These are phyloP conservation scores for Allium cepa DNA, from an alignment of 106 monocot genomes.

Conservation along the genomic window DNA sequence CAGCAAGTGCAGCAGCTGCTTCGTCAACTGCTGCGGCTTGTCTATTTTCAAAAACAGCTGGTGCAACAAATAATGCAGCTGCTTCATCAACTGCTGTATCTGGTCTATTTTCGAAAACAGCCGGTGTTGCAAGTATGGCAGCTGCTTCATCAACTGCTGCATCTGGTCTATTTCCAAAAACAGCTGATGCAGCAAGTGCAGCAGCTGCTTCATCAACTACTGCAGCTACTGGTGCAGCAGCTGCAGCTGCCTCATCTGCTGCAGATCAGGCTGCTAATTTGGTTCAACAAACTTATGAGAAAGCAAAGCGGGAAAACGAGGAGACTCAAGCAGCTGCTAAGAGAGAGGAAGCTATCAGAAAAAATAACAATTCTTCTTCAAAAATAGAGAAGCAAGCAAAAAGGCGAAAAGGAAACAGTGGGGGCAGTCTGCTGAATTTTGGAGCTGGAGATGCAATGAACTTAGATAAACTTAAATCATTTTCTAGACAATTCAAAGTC, in stretches of 20 bases:
- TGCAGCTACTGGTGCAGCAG: too few relatives aligned
- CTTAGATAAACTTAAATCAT: not conserved
- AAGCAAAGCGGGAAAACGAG: constrained; percentile 34
- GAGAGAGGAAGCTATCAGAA: constrained; percentile 4
- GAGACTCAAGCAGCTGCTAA: constrained; percentile 16
- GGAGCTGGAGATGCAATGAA: constrained; percentile 4
- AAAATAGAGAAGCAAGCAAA: constrained; percentile 6
- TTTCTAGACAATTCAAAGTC: constrained; percentile 4
- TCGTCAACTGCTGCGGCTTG: not conserved
- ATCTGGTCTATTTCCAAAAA: constrained; percentile 5
- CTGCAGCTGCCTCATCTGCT: constrained; percentile 8
- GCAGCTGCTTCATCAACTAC: too few relatives aligned
- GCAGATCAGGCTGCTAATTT: constrained; percentile 18
- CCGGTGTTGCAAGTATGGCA: not conserved
- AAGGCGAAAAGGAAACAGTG: constrained; percentile 7
- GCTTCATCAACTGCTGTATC: too few relatives aligned
- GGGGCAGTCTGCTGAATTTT: constrained; percentile 4
- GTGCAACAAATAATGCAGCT: constrained; percentile 1
- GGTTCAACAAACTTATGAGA: constrained; percentile 43
- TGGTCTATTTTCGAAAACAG: not conserved
- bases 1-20: not conserved
- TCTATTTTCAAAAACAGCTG: constrained; percentile 8
- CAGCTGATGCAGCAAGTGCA: constrained; percentile 8
- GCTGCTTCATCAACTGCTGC: not conserved
- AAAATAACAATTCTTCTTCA: not conserved